These are phyloP conservation scores for Lecanicillium sp. DNA, from an alignment of 2,329 filamentous ascomycete species.

Conservation along the genomic window DNA sequence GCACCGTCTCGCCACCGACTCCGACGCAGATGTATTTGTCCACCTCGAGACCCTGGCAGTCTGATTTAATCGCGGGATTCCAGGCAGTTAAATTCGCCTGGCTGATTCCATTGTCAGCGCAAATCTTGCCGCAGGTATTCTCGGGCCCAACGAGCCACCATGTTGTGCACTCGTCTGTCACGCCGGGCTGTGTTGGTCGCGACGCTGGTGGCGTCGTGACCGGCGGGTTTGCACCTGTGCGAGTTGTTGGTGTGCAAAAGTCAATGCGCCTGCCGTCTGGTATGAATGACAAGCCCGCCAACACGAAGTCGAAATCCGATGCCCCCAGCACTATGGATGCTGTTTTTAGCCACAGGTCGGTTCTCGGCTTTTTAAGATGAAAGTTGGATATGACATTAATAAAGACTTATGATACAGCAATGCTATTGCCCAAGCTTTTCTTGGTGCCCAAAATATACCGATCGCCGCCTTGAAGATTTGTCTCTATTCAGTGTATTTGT, in stretches of 20 bases:
- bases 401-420: neutral
- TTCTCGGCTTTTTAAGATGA: neutral
- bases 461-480: conserved; percentile 7
- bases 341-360: conserved; percentile 1
- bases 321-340: conserved; percentile 1
- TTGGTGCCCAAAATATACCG: conserved; percentile 1
- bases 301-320: neutral
- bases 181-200: no score
- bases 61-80: conserved; percentile 4
- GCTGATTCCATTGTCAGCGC: neutral
- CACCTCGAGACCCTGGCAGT: neutral
- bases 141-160: neutral
- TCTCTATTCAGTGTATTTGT: conserved; percentile 6
- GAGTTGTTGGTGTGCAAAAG: no score
- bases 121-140: neutral
- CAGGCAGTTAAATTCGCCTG: neutral
- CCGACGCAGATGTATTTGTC: conserved; percentile 5
- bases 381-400: neutral
- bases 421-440: neutral
- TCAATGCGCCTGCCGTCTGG: conserved; percentile 1
- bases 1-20: neutral
- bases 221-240: no score
- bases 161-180: neutral
- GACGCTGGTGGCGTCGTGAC: no score
- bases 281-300: neutral